Base-by-base conservation (phyloP, 2,329 filamentous ascomycete genomes). In the Botryotinia narcissicola region DNA sequence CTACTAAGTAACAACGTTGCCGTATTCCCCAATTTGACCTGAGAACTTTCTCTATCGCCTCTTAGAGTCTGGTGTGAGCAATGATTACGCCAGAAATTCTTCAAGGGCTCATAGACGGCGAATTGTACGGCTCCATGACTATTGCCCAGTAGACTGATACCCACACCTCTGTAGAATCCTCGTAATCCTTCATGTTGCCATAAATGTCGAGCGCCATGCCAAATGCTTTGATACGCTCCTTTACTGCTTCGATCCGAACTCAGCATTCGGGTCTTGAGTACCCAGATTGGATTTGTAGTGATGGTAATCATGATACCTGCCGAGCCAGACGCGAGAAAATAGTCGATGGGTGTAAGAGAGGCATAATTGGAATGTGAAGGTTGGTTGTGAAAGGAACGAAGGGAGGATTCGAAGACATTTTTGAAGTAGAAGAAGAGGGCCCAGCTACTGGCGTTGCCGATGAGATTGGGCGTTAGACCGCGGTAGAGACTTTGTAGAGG, bases 211-310 rank as follows among this genome's bases (percentile, higher is more conserved):
- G 91, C 88, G 42, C 96, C 96, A 67, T 90, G 87, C 76, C 86
- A 84, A 85, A 98, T 93, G 76, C 89, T 91, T 25, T 89, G 87
- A 83, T 99, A 99, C 1, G 95, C 96, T 22, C 94, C 94, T 2
- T 87, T 88, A 9, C 90, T 87, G 72, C 88, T 86, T 68, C 89
- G 88, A 77, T 96, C 93, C 6, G 93, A 95, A 44, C 94, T 94
- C 37, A 98, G 86, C 94, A 99, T 98, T 76, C 96, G 92, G 14
- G 95, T 98, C 85, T 98, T 98, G 82, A 99, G 90, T 4, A 99
- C 96, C 96, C 96, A 99, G 78, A 99, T 91, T 3, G 96, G 96
- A 81, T 98, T 98, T 44, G 96, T 98, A 77, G 95, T 86, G 44
- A 93, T 84, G 61, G 95, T 92, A 2, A 94, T 97, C 59, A 93